Percentiles rank a stretch among this genome's conserved stretches.
Conservation (phyloP, 148 eudicot species). For the Camellia lanceoleosa region DNA sequence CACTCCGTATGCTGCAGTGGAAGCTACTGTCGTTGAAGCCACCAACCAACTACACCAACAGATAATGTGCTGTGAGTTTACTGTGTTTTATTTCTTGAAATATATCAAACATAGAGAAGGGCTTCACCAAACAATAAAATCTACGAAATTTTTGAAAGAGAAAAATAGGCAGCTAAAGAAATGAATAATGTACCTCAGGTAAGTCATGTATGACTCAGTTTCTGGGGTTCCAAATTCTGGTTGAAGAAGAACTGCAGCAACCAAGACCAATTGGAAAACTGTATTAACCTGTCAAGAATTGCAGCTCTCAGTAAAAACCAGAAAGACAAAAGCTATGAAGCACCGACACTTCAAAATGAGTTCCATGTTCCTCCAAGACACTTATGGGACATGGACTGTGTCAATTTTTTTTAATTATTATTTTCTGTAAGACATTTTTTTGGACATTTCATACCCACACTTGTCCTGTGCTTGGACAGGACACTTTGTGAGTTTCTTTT, state of each 20-base stretch:
- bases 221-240: slow-evolving; percentile 80
- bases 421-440: too few relatives aligned
- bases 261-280: slow-evolving; percentile 70
- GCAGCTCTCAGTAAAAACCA: neutral
- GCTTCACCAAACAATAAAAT: neutral
- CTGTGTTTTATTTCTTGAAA: neutral
- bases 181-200: slow-evolving; percentile 55
- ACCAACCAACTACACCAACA: slow-evolving; percentile 74
- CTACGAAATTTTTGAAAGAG: neutral
- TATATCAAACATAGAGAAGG: neutral
- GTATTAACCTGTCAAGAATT: slow-evolving; percentile 69
- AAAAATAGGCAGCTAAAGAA: neutral
- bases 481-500: too few relatives aligned
- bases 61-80: neutral
- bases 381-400: too few relatives aligned
- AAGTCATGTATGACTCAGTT: slow-evolving; percentile 64
- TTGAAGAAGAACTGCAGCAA: slow-evolving; percentile 89
- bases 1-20: slow-evolving; percentile 84
- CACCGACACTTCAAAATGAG: too few relatives aligned
- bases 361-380: too few relatives aligned
- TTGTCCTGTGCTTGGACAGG: too few relatives aligned
- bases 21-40: slow-evolving; percentile 80
- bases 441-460: too few relatives aligned
- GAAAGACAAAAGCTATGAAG: neutral
- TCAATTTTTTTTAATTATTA: too few relatives aligned